phyloP scores from a whole-genome alignment of 805 yeast genomes.

The Saccharomycopsis amapae region DNA sequence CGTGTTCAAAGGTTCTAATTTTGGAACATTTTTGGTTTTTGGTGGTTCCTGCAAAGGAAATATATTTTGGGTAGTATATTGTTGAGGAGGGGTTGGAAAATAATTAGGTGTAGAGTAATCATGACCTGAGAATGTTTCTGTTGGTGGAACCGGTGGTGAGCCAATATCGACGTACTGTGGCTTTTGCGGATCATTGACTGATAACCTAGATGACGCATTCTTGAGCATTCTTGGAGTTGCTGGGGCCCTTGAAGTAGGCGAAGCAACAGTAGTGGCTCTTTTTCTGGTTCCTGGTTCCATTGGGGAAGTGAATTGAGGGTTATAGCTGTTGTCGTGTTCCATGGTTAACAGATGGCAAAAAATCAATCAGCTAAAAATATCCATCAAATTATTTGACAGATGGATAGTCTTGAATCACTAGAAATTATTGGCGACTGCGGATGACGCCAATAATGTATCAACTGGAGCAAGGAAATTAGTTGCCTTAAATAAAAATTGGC shows the following conservation, averaged over 20 bases:
- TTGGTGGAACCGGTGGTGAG: constrained; percentile 16
- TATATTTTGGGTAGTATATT: neutral
- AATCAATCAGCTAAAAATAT: too few relatives aligned
- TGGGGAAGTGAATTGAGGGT: too few relatives aligned
- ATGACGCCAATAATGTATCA: too few relatives aligned
- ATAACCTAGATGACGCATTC: constrained; percentile 35
- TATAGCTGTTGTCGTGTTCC: neutral
- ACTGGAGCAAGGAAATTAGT: too few relatives aligned
- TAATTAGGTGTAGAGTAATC: neutral
- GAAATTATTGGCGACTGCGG: too few relatives aligned
- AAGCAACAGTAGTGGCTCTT: constrained; percentile 14
- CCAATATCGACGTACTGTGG: constrained; percentile 23
- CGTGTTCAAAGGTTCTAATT: constrained; percentile 9
- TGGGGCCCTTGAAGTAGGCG: constrained; percentile 34
- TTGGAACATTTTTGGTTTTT: constrained; percentile 2
- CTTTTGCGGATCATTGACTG: constrained; percentile 29
- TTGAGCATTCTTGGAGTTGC: constrained; percentile 69
- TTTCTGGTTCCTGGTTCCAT: constrained; percentile 5
- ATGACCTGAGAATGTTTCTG: constrained; percentile 10
- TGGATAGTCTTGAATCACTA: neutral
- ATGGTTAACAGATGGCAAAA: too few relatives aligned
- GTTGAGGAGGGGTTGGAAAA: constrained; percentile 20
- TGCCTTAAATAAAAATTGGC: too few relatives aligned
- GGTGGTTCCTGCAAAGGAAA: neutral
- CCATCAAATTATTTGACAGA: neutral